Conservation (phyloP, 495 filamentous ascomycete species). For the Clohesyomyces aquaticus region DNA sequence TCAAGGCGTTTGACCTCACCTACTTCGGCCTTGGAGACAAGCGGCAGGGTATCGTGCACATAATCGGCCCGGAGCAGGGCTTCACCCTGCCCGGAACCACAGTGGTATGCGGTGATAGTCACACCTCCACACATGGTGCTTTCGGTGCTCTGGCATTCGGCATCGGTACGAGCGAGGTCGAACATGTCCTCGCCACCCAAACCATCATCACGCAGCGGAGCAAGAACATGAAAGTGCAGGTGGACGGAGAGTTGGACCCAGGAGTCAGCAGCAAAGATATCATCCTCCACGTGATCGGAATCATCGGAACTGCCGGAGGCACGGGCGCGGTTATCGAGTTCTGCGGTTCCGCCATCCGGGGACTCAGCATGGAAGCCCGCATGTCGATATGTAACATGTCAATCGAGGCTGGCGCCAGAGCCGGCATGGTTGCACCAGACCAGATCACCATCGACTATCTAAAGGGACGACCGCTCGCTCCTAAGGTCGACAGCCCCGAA, state of each 20-base stretch:
- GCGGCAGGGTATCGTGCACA: constrained; percentile 96
- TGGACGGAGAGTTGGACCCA: constrained; percentile 86
- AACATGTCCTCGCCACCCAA: constrained; percentile 96
- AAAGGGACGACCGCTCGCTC: constrained; percentile 84
- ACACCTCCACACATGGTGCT: constrained; percentile 96
- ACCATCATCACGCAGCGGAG: constrained; percentile 90
- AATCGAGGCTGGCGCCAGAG: constrained; percentile 95
- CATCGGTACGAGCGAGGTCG: constrained; percentile 97
- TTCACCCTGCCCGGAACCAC: constrained; percentile 98
- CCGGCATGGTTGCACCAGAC: constrained; percentile 95
- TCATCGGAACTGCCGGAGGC: constrained; percentile 94
- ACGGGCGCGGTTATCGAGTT: constrained; percentile 96
- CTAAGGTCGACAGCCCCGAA: constrained; percentile 77
- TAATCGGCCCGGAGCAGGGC: constrained; percentile 98
- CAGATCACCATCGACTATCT: constrained; percentile 94
- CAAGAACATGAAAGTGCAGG: constrained; percentile 98
- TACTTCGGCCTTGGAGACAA: constrained; percentile 97
- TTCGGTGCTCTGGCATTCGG: constrained; percentile 96
- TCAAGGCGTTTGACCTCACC: constrained; percentile 93
- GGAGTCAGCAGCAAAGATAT: constrained; percentile 97
- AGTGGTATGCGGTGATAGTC: constrained; percentile 95
- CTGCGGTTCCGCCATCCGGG: constrained; percentile 88
- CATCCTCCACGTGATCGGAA: constrained; percentile 88
- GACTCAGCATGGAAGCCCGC: constrained; percentile 92
- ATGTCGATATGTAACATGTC: constrained; percentile 99